Evolutionary conservation across 805 yeast genomes (phyloP), one percentile per base, ranked within the genome.

Genomic region (Teunomyces cretensis): DNA sequence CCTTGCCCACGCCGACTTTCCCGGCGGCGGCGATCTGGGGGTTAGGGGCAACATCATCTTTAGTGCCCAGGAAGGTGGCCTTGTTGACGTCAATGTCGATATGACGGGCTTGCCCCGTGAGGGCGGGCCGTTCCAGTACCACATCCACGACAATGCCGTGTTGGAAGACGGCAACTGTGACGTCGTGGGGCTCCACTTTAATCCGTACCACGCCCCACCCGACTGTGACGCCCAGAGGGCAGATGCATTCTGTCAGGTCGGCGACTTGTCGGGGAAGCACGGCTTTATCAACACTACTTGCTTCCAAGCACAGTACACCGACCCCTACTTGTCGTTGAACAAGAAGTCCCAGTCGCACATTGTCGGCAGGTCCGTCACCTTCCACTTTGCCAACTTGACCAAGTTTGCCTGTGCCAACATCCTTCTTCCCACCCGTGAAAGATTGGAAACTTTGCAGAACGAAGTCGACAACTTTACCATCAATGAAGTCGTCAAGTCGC

Each of bases 181-280:
- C 27, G 72, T 68, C 9, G 76, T 80, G 15, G 84, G 83, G 9
- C 42, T 36, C 30, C 84, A 81, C 51, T 80, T 85, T 47, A 83
- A 85, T 56, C 91, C 91, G 3, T 84, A 75, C 58, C 58, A 68
- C 44, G 84, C 88, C 6, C 64, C 76, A 8, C 62, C 71, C 15
- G 72, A 70, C 40, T 83, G 88, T 62, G 83, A 76, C 43, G 52
- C 61, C 22, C 68, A 70, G 45, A 68, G 68, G 13, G 70, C 75
- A 53, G 84, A 84, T 61, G 61, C 82, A 6, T 68, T 61, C 30
- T 85, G 89, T 60, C 82, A 82, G 62, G 79, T 84, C 33, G 92
- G 92, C 46, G 91, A 85, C 58, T 77, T 85, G 54, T 78, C 87
- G 30, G 92, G 92, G 36, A 85, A 84, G 61, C 90, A 85, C 63